Evolutionary conservation across 2,329 filamentous ascomycete species (phyloP).

Genomic region (Penicillium expansum): DNA sequence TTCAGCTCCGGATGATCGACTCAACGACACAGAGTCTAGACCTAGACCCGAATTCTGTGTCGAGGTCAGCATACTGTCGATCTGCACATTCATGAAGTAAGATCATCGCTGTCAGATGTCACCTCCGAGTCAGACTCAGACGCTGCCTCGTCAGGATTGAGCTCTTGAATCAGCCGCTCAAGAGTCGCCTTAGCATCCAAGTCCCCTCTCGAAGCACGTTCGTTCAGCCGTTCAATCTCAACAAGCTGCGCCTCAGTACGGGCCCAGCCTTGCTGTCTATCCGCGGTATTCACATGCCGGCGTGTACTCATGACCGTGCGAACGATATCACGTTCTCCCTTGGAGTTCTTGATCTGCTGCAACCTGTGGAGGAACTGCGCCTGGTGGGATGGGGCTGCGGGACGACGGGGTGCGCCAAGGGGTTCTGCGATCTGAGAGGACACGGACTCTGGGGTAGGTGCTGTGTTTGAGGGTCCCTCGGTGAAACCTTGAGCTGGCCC

Average conservation of each 20-base stretch:
- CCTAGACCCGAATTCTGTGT: background rate
- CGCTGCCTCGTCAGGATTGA: conserved; percentile 1
- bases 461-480: background rate
- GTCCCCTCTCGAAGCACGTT: conserved; percentile 39
- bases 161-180: conserved; percentile 27
- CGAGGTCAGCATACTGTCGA: background rate
- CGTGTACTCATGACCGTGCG: conserved; percentile 54
- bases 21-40: background rate
- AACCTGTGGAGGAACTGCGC: conserved; percentile 62
- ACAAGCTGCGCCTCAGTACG: conserved; percentile 38
- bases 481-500: conserved; percentile 3
- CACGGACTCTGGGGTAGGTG: background rate
- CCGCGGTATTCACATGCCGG: conserved; percentile 33
- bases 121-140: conserved; percentile 1
- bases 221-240: conserved; percentile 38
- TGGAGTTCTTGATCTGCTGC: conserved; percentile 62
- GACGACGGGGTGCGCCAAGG: conserved; percentile 22
- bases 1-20: background rate
- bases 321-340: conserved; percentile 65
- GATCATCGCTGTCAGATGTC: background rate
- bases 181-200: conserved; percentile 34
- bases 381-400: conserved; percentile 42
- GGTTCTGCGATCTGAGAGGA: conserved; percentile 4
- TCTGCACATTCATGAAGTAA: background rate
- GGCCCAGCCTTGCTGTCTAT: conserved; percentile 37